Evolutionary conservation across 2,329 filamentous ascomycete genomes (phyloP), one percentile per base, ranked within the genome.

Genomic region (Colletotrichum sp.): DNA sequence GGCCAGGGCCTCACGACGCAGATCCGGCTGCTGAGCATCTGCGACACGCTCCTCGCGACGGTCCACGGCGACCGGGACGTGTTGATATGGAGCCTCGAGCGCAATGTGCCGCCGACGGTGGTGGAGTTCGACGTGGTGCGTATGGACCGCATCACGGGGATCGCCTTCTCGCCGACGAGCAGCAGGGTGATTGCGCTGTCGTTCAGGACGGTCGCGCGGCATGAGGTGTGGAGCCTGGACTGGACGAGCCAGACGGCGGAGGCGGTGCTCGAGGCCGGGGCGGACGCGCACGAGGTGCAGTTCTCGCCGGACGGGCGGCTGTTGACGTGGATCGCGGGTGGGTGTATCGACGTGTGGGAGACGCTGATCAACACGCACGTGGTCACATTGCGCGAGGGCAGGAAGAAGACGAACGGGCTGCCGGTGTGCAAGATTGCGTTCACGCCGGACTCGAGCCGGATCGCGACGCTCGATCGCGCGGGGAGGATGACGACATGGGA

Each of bases 281-380:
- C 12, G 15, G 57, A 71, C 15, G 57, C 66, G 15, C 68, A 73
- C 29, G 57, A 69, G 8, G 27, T 66, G 8, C 72, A 67, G 47
- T 71, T 63, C 34, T 73, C 68, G 29, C 72, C 68, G 5, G 68
- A 71, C 29, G 72, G 72, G 13, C 31, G 72, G 11, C 21, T 73
- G 8, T 43, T 73, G 2, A 63, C 57, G 13, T 67, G 43, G 55
- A 57, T 73, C 8, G 47, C 72, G 33, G 62, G 33, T 16, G 69
- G 47, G 6, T 34, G 55, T 34, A 24, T 73, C n/a, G 68, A 71
- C 18, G 29, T 67, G 18, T 73, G 68, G 72, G 72, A 73, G 36
- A 71, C 62, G 27, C 7, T 71, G 27, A 62, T 71, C 62, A 51
- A 63, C 68, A 66, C 68, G 29, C 68, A 71, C 21, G 68, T 71